These are phyloP conservation scores for Talaromyces atroroseus DNA, from an alignment of 2,329 filamentous ascomycete species.

Conservation along the genomic window DNA sequence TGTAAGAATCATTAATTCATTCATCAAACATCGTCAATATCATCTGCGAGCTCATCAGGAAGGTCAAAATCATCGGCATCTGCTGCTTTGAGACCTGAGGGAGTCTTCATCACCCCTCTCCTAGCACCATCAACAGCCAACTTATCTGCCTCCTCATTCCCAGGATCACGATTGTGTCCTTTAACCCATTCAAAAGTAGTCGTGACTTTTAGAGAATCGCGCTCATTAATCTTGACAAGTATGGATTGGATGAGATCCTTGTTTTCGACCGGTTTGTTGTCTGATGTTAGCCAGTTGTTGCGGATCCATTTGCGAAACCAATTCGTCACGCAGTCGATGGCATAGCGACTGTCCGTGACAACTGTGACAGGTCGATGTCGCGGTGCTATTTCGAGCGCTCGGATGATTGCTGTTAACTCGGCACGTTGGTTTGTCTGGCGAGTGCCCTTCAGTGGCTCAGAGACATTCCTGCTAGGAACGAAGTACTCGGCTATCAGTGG, in stretches of 20 bases:
- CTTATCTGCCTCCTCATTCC: slow-evolving; percentile 75
- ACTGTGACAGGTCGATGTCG: slow-evolving; percentile 66
- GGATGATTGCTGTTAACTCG: slow-evolving; percentile 82
- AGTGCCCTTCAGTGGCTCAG: slow-evolving; percentile 67
- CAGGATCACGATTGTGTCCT: slow-evolving; percentile 66
- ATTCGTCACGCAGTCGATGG: slow-evolving; percentile 79
- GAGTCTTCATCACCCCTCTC: slow-evolving; percentile 23
- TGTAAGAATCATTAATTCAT: neutral
- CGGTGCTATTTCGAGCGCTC: slow-evolving; percentile 72
- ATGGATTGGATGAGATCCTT: slow-evolving; percentile 74
- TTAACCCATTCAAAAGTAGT: slow-evolving; percentile 86
- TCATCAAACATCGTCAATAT: slow-evolving; percentile 9
- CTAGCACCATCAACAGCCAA: slow-evolving; percentile 66
- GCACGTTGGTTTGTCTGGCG: slow-evolving; percentile 92
- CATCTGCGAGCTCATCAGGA: slow-evolving; percentile 10
- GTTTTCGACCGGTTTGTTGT: slow-evolving; percentile 72
- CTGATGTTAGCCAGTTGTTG: slow-evolving; percentile 71
- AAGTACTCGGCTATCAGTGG: neutral
- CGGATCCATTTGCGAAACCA: slow-evolving; percentile 76
- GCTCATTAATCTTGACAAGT: slow-evolving; percentile 63
- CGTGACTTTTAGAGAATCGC: slow-evolving; percentile 53
- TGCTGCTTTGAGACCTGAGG: neutral
- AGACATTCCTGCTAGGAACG: slow-evolving; percentile 55
- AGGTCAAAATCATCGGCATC: slow-evolving; percentile 2
- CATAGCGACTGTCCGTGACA: slow-evolving; percentile 82